These are phyloP conservation scores for Boletus austroedulis DNA, from an alignment of 1,284 basidiomycete species.

Conservation along the genomic window DNA sequence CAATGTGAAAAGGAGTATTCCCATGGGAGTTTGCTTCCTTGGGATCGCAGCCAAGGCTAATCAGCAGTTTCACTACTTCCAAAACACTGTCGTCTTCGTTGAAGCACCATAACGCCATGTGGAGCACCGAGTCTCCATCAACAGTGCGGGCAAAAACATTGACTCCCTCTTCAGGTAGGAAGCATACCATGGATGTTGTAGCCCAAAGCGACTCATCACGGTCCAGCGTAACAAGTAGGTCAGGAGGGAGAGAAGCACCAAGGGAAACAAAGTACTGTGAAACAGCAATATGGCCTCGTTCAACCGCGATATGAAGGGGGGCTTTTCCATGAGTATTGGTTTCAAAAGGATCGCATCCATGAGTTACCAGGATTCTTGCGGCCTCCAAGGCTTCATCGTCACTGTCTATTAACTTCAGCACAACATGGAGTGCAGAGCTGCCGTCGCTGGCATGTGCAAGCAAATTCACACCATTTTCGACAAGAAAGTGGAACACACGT, in stretches of 20 bases:
- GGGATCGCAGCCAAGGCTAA: not conserved
- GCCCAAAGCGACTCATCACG: not conserved
- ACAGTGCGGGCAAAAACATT: not conserved
- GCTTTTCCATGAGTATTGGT: not conserved
- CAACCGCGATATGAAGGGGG: not conserved
- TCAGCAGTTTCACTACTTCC: not conserved
- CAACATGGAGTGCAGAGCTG: not conserved
- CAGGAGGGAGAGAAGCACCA: not conserved
- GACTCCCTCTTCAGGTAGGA: not conserved
- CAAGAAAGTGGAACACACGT: not conserved
- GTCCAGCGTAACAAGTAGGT: not conserved
- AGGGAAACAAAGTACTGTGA: not conserved
- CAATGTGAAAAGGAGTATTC: not conserved
- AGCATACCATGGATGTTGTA: not conserved
- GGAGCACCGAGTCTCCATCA: not conserved
- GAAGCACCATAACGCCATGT: not conserved
- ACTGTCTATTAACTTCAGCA: not conserved
- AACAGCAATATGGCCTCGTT: not conserved
- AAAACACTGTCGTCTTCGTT: not conserved
- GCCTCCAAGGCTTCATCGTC: not conserved
- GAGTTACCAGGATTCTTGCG: not conserved
- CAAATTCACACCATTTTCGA: not conserved
- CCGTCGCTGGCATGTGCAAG: not conserved
- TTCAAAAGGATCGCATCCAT: not conserved
- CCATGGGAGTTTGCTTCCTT: not conserved